Percentiles rank a stretch among this genome's conserved stretches.
These are phyloP conservation scores for Keqinozyma sinolaborantium DNA, from an alignment of 1,139 yeast genomes.

Conservation along the genomic window DNA sequence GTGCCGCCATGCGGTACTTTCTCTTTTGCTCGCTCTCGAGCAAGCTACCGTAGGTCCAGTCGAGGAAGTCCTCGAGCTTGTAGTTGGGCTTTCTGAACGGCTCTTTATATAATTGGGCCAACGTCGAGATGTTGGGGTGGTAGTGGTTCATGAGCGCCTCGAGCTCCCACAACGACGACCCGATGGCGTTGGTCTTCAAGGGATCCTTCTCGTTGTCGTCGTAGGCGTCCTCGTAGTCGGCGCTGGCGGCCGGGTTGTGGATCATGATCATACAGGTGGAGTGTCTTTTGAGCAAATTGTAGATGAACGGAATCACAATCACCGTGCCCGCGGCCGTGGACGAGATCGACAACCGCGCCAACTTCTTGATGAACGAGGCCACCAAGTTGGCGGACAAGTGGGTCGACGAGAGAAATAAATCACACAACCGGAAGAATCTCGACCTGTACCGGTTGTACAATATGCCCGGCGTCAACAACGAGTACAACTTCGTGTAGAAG, in stretches of 20 bases:
- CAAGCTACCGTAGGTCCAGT: slow-evolving; percentile 79
- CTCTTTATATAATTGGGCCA: slow-evolving; percentile 83
- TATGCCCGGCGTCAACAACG: slow-evolving; percentile 70
- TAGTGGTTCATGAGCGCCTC: slow-evolving; percentile 81
- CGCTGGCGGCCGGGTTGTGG: slow-evolving; percentile 43
- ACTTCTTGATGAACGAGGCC: slow-evolving; percentile 83
- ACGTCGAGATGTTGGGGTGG: slow-evolving; percentile 92
- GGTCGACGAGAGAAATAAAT: slow-evolving; percentile 79
- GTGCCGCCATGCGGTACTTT: slow-evolving; percentile 68
- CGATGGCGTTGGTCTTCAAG: slow-evolving; percentile 70
- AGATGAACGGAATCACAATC: slow-evolving; percentile 83
- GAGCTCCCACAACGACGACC: slow-evolving; percentile 89
- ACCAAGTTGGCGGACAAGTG: slow-evolving; percentile 81
- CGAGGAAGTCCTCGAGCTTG: slow-evolving; percentile 90
- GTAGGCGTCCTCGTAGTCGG: slow-evolving; percentile 60
- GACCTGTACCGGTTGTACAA: slow-evolving; percentile 79
- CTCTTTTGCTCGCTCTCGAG: slow-evolving; percentile 73
- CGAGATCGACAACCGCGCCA: slow-evolving; percentile 71
- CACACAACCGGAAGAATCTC: slow-evolving; percentile 83
- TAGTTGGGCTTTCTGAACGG: slow-evolving; percentile 87
- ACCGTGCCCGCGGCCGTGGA: slow-evolving; percentile 92
- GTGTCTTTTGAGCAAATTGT: slow-evolving; percentile 83
- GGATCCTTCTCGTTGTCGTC: slow-evolving; percentile 67
- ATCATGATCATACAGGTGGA: slow-evolving; percentile 91
- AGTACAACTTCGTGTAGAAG: slow-evolving; percentile 79